Evolutionary conservation across 2,329 filamentous ascomycete species (phyloP).

Genomic region (Fusarium sp.): DNA sequence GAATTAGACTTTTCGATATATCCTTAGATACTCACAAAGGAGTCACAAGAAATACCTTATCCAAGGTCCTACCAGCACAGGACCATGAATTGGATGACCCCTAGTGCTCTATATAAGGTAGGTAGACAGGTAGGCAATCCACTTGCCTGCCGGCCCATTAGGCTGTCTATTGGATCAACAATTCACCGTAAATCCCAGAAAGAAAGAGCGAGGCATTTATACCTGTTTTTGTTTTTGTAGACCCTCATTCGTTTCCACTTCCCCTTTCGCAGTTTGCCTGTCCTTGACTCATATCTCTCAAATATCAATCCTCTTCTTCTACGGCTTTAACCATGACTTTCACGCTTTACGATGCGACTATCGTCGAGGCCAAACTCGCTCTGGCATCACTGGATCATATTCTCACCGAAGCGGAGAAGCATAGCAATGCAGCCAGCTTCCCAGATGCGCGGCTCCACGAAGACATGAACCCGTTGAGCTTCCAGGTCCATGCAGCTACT

Average conservation of each 20-base stretch:
- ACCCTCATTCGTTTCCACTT: not conserved
- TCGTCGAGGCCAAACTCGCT: constrained; percentile 42
- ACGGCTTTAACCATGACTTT: constrained; percentile 30
- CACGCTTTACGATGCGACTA: constrained; percentile 49
- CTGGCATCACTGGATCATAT: constrained; percentile 44
- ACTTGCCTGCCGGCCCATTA: not conserved
- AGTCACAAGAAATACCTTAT: not conserved
- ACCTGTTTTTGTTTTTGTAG: not conserved
- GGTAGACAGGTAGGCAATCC: not conserved
- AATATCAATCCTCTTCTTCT: not conserved
- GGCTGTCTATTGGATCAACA: not conserved
- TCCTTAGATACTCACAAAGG: not conserved
- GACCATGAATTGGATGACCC: not conserved
- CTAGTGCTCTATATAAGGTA: not conserved
- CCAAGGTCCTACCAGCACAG: not conserved
- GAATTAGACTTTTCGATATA: not conserved
- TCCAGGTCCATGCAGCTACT: constrained; percentile 49
- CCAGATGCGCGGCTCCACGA: constrained; percentile 46
- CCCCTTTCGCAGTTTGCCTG: not conserved
- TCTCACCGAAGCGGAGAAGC: constrained; percentile 46
- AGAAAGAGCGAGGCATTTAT: constrained; percentile 7
- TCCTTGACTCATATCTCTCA: not conserved
- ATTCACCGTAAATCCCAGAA: not conserved
- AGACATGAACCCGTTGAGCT: constrained; percentile 52
- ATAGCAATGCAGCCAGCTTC: constrained; percentile 44